phyloP scores from a whole-genome alignment of 2,329 filamentous ascomycete genomes.

The Sporothrix euskadiensis region DNA sequence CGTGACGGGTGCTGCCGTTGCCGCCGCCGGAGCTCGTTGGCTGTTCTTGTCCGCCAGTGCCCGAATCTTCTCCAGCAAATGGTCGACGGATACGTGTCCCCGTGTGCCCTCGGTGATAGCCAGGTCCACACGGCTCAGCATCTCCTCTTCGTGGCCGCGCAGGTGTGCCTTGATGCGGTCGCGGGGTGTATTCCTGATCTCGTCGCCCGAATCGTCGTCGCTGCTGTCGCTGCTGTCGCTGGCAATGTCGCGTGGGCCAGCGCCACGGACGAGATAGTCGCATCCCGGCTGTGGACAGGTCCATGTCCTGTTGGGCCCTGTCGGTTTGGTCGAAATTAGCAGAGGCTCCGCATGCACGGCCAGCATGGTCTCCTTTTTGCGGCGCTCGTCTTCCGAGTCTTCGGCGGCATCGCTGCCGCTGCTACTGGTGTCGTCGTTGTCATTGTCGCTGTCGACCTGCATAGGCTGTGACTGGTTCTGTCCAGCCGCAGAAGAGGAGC shows the following conservation, averaged over 20 bases:
- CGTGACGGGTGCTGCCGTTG: background rate
- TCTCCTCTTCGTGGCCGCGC: constrained; percentile 58
- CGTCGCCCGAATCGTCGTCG: constrained; percentile 13
- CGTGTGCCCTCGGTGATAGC: constrained; percentile 58
- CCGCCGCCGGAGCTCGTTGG: background rate
- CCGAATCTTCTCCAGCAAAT: constrained; percentile 59
- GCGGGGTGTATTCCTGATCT: constrained; percentile 41
- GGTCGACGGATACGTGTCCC: constrained; percentile 57
- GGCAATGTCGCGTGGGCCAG: constrained; percentile 3
- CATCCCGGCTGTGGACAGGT: constrained; percentile 65
- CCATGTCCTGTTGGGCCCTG: constrained; percentile 65
- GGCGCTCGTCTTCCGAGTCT: constrained; percentile 7
- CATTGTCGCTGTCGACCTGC: background rate
- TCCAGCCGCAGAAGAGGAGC: background rate
- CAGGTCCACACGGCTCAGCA: constrained; percentile 49
- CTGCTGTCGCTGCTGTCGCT: background rate
- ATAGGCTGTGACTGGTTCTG: background rate
- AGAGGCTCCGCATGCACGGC: constrained; percentile 51
- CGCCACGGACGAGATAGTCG: constrained; percentile 58
- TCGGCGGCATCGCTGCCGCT: constrained; percentile 29
- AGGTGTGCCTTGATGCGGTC: constrained; percentile 62
- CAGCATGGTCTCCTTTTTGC: constrained; percentile 36
- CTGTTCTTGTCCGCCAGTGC: constrained; percentile 44
- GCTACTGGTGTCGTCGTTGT: constrained; percentile 18
- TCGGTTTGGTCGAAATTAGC: constrained; percentile 51